These are phyloP conservation scores for Crepidotus variabilis DNA, from an alignment of 768 basidiomycete species.

Conservation along the genomic window DNA sequence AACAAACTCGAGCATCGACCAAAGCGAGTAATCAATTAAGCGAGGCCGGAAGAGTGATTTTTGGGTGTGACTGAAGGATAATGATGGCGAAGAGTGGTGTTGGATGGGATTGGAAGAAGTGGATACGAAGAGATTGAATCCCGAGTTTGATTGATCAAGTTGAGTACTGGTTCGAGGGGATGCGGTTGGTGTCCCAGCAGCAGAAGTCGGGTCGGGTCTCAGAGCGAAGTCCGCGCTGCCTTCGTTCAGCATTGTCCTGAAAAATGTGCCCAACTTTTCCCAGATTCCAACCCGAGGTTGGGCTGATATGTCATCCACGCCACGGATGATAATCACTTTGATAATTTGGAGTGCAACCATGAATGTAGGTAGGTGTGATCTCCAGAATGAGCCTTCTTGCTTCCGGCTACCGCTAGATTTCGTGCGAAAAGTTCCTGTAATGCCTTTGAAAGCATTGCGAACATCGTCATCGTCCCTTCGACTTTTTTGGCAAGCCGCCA, in stretches of 20 bases:
- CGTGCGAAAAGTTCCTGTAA: constrained; percentile 28
- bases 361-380: constrained; percentile 35
- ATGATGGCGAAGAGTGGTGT: constrained; percentile 13
- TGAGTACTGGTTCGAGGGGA: constrained; percentile 47
- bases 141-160: constrained; percentile 26
- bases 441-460: constrained; percentile 11
- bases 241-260: constrained; percentile 47
- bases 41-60: constrained; percentile 37
- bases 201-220: constrained; percentile 36
- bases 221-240: constrained; percentile 64
- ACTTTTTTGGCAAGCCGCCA: constrained; percentile 46
- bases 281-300: constrained; percentile 53
- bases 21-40: constrained; percentile 65
- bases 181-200: constrained; percentile 45
- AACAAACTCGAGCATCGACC: constrained; percentile 68
- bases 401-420: constrained; percentile 30
- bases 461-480: constrained; percentile 18
- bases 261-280: constrained; percentile 53
- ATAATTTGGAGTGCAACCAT: constrained; percentile 61
- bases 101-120: constrained; percentile 25
- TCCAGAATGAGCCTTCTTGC: constrained; percentile 19
- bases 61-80: constrained; percentile 11
- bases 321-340: constrained; percentile 64
- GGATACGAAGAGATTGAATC: constrained; percentile 15
- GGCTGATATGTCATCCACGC: constrained; percentile 53